phyloP scores from a whole-genome alignment of 805 yeast genomes.

The Hanseniaspora mollemarum region DNA sequence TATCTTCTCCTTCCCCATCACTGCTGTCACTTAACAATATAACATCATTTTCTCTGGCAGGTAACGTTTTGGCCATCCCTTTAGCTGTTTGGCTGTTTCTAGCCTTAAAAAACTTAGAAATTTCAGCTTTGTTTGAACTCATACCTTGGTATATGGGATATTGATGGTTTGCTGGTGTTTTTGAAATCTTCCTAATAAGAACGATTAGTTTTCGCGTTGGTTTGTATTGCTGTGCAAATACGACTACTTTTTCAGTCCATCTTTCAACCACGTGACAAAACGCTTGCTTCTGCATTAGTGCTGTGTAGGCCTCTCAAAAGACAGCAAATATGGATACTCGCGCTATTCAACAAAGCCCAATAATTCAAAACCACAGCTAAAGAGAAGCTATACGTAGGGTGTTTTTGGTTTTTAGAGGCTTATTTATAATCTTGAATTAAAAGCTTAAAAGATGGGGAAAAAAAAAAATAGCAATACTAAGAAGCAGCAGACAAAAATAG shows the following conservation, averaged over 20 bases:
- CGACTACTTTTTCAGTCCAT: too few species aligned
- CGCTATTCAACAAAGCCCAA: too few species aligned
- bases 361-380: too few species aligned
- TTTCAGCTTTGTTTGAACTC: neutral
- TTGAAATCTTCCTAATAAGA: too few species aligned
- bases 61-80: slow-evolving; percentile 15
- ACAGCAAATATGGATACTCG: too few species aligned
- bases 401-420: too few species aligned
- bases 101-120: slow-evolving; percentile 8
- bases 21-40: slow-evolving; percentile 1
- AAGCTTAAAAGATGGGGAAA: slow-evolving; percentile 4
- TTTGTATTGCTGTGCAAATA: too few species aligned
- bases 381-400: too few species aligned
- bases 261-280: too few species aligned
- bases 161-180: too few species aligned
- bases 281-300: too few species aligned
- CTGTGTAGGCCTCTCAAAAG: too few species aligned
- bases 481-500: slow-evolving; percentile 2
- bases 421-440: neutral
- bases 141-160: neutral
- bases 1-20: slow-evolving; percentile 17
- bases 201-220: neutral
- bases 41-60: neutral
- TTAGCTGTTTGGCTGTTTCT: neutral
- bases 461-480: neutral